Percentiles rank a stretch among this genome's conserved stretches.
These are phyloP conservation scores for Pseudonitzschia pungens DNA, from an alignment of 108 stramenopile species.

Conservation along the genomic window DNA sequence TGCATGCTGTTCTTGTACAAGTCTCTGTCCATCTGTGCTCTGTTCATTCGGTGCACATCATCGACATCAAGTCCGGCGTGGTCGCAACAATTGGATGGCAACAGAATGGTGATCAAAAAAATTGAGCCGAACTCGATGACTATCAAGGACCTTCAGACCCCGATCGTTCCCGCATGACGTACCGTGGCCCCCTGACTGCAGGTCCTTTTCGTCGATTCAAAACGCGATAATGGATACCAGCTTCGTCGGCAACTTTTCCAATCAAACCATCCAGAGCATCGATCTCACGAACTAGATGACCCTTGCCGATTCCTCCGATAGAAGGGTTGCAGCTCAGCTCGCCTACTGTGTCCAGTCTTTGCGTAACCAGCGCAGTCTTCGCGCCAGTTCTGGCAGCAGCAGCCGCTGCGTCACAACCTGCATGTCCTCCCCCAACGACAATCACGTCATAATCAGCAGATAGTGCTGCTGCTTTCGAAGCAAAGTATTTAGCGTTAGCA, in stretches of 20 bases:
- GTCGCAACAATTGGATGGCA: too few species aligned
- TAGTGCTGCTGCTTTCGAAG: not conserved
- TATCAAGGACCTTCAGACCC: not conserved
- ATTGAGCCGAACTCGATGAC: not conserved
- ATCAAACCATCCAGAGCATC: constrained; percentile 97
- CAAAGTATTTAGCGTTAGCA: not conserved
- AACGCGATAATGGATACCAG: constrained; percentile 94
- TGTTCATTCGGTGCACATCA: not conserved
- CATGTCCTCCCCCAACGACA: constrained; percentile 97
- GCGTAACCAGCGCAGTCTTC: constrained; percentile 90
- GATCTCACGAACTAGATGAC: constrained; percentile 95
- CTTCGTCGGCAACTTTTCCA: constrained; percentile 89
- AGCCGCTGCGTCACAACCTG: constrained; percentile 96
- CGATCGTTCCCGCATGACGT: not conserved
- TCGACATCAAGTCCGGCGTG: not conserved
- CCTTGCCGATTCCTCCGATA: constrained; percentile 99
- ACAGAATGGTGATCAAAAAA: too few species aligned
- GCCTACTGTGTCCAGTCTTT: constrained; percentile 86
- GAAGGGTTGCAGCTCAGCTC: constrained; percentile 98
- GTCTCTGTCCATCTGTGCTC: constrained; percentile 97
- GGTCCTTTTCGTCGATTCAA: constrained; percentile 93
- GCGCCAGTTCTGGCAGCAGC: constrained; percentile 94
- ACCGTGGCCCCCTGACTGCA: constrained; percentile 82
- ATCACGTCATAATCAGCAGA: constrained; percentile 77
- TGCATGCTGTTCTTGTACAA: constrained; percentile 93